phyloP scores from a whole-genome alignment of 495 filamentous ascomycete species.

The Aspergillus nanangensis region DNA sequence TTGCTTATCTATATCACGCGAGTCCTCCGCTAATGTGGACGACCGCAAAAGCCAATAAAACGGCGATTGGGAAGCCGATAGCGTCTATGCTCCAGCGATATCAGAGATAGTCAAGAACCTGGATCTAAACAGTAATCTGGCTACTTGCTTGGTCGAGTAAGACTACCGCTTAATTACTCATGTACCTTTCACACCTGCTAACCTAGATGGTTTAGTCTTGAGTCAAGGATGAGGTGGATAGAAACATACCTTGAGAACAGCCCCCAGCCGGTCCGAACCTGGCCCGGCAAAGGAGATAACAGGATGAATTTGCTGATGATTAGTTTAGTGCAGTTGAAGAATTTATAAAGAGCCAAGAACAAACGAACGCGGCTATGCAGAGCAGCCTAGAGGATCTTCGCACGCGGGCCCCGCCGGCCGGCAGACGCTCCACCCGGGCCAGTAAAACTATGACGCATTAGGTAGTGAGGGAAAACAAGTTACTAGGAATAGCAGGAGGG shows the following conservation, averaged over 20 bases:
- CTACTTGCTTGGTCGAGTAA: not conserved
- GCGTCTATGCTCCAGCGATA: not conserved
- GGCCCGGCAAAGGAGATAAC: not conserved
- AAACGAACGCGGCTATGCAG: not conserved
- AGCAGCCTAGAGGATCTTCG: not conserved
- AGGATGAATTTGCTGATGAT: not conserved
- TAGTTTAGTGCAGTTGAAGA: not conserved
- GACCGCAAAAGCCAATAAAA: not conserved
- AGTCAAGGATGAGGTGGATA: not conserved
- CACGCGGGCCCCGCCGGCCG: not conserved
- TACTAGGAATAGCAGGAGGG: too few relatives aligned
- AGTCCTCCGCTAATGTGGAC: not conserved
- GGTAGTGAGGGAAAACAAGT: too few relatives aligned
- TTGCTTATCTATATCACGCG: not conserved
- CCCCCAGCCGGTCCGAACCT: not conserved
- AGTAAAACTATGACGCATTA: too few relatives aligned
- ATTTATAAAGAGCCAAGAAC: not conserved
- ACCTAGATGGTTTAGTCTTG: not conserved
- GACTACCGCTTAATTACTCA: not conserved
- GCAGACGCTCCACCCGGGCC: not conserved
- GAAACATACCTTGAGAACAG: not conserved
- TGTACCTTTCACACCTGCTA: not conserved
- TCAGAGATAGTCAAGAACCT: not conserved
- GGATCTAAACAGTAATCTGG: not conserved
- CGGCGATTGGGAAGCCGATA: not conserved